These are phyloP conservation scores for Canariomyces notabilis DNA, from an alignment of 2,329 filamentous ascomycete genomes.

Conservation along the genomic window DNA sequence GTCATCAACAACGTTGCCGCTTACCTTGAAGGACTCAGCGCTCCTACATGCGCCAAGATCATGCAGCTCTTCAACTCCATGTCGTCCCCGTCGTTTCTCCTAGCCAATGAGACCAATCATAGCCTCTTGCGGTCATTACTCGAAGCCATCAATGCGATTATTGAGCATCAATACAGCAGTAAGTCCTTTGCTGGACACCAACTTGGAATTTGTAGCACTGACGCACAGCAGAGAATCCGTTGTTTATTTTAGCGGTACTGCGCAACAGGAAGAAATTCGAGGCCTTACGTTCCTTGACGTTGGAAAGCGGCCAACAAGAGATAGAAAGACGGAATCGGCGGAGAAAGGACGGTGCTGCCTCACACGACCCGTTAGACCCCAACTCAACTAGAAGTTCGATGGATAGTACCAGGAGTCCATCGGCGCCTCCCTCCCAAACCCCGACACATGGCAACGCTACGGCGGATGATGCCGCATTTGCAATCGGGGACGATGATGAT, in stretches of 20 bases:
- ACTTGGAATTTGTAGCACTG: neutral
- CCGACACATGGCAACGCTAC: constrained; percentile 62
- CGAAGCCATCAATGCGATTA: constrained; percentile 81
- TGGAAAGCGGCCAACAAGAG: constrained; percentile 88
- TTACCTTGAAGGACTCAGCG: constrained; percentile 71
- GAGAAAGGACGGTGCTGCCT: constrained; percentile 57
- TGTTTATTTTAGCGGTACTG: constrained; percentile 73
- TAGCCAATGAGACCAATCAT: constrained; percentile 91
- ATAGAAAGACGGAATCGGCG: constrained; percentile 73
- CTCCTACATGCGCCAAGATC: constrained; percentile 71
- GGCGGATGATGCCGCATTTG: constrained; percentile 75
- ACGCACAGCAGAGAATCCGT: constrained; percentile 61
- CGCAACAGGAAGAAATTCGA: constrained; percentile 80
- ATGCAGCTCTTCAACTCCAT: constrained; percentile 87
- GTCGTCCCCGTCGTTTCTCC: constrained; percentile 85
- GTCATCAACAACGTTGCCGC: constrained; percentile 92
- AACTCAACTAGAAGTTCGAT: constrained; percentile 56
- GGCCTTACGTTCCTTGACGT: constrained; percentile 76
- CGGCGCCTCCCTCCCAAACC: constrained; percentile 46
- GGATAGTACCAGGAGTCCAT: constrained; percentile 63
- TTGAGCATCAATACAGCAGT: constrained; percentile 84
- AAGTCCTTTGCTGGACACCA: constrained; percentile 30
- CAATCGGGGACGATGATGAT: constrained; percentile 77
- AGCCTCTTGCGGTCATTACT: constrained; percentile 72
- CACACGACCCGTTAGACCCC: constrained; percentile 45